Base-by-base conservation (phyloP, 2,329 filamentous ascomycete species). In the Geosmithia putterillii region DNA sequence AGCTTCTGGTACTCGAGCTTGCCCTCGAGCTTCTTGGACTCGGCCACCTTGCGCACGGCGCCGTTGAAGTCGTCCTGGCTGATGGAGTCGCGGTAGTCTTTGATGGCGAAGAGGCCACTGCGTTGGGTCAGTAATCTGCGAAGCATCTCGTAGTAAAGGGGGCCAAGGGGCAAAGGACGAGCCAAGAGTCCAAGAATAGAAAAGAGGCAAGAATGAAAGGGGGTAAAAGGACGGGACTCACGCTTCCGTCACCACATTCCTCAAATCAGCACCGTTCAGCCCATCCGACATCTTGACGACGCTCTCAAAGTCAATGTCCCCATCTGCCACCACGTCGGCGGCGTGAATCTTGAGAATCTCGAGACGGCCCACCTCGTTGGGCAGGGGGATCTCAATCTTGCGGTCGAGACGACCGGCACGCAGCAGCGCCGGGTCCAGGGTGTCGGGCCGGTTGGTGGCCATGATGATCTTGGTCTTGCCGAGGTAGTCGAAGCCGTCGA, bases 391-490 rank as follows among this genome's bases (percentile, higher is more conserved):
- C 65, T 98, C 94, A 55, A 98, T 92, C 76, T 98, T 98, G 53
- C 92, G 78, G 65, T 98, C 94, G 54, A 98, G 73, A 62, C 92
- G 84, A 55, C 90, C 90, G 38, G 90, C 90, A 68, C 90, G 82
- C 44, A 98, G 74, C 55, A 98, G 71, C 2, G 90, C 90, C 28
- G 90, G 90, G 59, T 98, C 90, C 41, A 98, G 78, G 1, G 90
- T 96, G 63, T 96, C 90, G 14, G 90, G 92, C 66, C 92, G 76
- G 73, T 98, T 98, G 46, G 92, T 96, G 34, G 89, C 92, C 94
- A 98, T 98, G 70, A 98, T 98, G 62, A 98, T 98, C 73, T 98
- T 98, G 44, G 92, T 98, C 74, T 98, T 95, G 54, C 94, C 92
- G 34, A 98, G 76, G 68, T 98, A 98, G 68, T 98, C 92, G 70